Conservation (phyloP, 2,329 filamentous ascomycete species). For the Eurotiales sp. region DNA sequence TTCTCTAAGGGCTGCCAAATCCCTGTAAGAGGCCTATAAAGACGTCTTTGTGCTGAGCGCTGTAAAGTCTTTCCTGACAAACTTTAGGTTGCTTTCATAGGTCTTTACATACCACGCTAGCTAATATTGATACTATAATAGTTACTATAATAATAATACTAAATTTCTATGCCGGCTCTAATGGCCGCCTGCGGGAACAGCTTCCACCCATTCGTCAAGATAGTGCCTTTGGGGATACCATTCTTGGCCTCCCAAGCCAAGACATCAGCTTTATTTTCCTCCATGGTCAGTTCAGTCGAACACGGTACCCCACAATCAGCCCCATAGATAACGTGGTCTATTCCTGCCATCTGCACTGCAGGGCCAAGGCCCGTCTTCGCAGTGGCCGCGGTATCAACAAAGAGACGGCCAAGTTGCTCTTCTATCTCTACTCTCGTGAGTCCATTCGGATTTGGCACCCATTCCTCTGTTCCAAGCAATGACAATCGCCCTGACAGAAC, state of each 20-base stretch:
- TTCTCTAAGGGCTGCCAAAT: no score
- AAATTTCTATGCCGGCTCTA: not conserved
- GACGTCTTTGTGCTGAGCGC: no score
- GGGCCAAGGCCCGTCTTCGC: slow-evolving; percentile 7
- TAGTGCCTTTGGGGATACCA: not conserved
- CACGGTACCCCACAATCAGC: slow-evolving; percentile 14
- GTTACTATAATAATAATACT: no score
- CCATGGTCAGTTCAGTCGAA: slow-evolving; percentile 10
- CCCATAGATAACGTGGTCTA: slow-evolving; percentile 9
- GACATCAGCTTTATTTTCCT: slow-evolving; percentile 7
- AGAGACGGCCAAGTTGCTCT: slow-evolving; percentile 4
- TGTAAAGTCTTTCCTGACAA: no score
- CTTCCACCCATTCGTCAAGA: slow-evolving; percentile 4
- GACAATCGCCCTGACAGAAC: slow-evolving; percentile 4
- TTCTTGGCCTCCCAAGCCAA: not conserved
- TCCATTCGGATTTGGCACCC: slow-evolving; percentile 5
- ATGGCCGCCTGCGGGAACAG: slow-evolving; percentile 6
- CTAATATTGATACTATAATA: no score
- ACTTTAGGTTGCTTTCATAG: no score
- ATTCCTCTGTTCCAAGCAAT: slow-evolving; percentile 3
- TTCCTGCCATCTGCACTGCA: slow-evolving; percentile 10
- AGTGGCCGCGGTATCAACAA: slow-evolving; percentile 11
- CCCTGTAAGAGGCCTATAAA: no score
- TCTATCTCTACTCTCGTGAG: slow-evolving; percentile 5
- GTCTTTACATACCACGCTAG: no score